phyloP scores from a whole-genome alignment of 2,329 filamentous ascomycete species.

The Neofusicoccum laricinum region DNA sequence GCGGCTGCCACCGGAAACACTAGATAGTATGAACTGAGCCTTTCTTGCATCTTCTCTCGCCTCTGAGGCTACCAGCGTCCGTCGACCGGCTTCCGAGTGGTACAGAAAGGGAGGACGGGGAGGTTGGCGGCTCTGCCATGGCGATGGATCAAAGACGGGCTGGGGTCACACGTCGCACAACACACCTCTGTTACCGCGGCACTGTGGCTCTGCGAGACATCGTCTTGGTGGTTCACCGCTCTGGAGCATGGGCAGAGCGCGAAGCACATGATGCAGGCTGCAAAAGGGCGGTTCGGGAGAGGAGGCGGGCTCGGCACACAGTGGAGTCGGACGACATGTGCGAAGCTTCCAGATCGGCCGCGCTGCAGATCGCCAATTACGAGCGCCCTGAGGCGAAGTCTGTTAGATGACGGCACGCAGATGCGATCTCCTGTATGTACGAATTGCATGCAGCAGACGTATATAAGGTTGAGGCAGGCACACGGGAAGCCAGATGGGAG shows the following conservation, averaged over 20 bases:
- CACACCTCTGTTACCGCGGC: slow-evolving; percentile 5
- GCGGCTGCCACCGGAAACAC: neutral
- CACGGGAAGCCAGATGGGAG: neutral
- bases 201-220: neutral
- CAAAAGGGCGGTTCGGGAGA: neutral
- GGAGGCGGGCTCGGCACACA: neutral
- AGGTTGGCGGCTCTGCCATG: neutral
- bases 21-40: slow-evolving; percentile 4
- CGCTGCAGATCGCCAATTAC: slow-evolving; percentile 7
- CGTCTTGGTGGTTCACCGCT: neutral
- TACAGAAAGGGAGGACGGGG: neutral
- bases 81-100: neutral
- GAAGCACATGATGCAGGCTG: neutral
- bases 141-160: neutral
- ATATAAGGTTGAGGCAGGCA: neutral
- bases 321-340: neutral
- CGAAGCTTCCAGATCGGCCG: slow-evolving; percentile 13
- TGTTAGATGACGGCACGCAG: neutral
- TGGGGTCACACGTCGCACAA: slow-evolving; percentile 3
- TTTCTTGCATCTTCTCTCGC: neutral
- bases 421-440: neutral
- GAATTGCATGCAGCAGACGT: slow-evolving; percentile 5
- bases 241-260: neutral
- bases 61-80: neutral
- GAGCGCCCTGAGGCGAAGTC: neutral